Percentiles rank a stretch among this genome's conserved stretches.
Conservation (phyloP, 441 rosid species). For the Gossypium trilobum region DNA sequence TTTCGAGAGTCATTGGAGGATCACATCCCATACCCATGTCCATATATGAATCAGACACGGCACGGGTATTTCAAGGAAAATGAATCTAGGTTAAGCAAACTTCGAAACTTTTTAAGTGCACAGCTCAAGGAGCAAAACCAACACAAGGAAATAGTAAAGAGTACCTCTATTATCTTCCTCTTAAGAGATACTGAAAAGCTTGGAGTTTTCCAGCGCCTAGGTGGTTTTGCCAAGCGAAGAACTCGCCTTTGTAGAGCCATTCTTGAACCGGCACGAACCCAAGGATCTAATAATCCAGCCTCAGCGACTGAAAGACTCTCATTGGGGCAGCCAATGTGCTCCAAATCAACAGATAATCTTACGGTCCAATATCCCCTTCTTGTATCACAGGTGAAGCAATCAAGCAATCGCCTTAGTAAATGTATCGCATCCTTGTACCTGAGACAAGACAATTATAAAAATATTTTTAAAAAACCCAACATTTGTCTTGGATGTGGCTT, state of each 20-base stretch:
- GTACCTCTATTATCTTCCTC: conserved; percentile 64
- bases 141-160: conserved; percentile 3
- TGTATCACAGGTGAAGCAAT: conserved; percentile 50
- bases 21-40: background rate
- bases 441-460: conserved; percentile 15
- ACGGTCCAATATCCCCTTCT: conserved; percentile 94
- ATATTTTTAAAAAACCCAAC: background rate
- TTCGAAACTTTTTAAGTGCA: background rate
- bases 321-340: conserved; percentile 54
- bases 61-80: background rate
- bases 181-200: conserved; percentile 40
- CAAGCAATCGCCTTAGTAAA: conserved; percentile 53
- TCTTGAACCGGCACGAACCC: conserved; percentile 92
- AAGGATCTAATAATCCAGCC: conserved; percentile 64
- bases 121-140: conserved; percentile 11
- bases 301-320: conserved; percentile 81
- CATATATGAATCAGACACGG: background rate
- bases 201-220: conserved; percentile 91
- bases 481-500: background rate
- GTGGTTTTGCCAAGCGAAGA: conserved; percentile 83
- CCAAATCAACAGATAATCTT: conserved; percentile 76
- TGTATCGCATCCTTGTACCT: conserved; percentile 59
- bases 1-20: background rate
- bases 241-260: conserved; percentile 70
- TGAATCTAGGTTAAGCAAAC: background rate